Evolutionary conservation across 495 filamentous ascomycete species (phyloP).

Genomic region (Neurospora sp.): DNA sequence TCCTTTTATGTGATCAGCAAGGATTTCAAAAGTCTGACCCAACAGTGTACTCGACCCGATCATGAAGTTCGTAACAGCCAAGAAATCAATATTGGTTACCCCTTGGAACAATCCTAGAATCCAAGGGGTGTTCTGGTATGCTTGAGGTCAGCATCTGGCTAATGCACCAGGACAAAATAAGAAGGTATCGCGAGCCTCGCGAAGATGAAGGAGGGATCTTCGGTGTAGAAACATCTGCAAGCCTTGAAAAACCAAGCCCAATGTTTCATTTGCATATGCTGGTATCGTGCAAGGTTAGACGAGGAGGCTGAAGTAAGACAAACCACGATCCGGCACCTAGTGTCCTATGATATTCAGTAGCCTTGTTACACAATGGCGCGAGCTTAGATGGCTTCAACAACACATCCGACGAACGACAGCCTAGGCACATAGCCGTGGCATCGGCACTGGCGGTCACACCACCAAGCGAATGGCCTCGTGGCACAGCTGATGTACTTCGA

Average conservation of each 20-base stretch:
- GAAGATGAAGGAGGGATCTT: neutral
- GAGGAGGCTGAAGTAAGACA: neutral
- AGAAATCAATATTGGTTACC: neutral
- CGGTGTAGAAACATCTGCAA: neutral
- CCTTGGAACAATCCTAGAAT: neutral
- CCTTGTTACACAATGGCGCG: neutral
- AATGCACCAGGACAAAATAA: neutral
- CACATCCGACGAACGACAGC: neutral
- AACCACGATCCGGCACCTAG: neutral
- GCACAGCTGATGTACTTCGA: neutral
- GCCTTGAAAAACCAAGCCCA: neutral
- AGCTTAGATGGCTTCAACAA: neutral
- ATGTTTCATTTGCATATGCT: neutral
- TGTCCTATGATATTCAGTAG: neutral
- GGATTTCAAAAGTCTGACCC: neutral
- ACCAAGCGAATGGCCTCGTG: neutral
- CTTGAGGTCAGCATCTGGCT: too few relatives aligned
- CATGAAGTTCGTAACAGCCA: neutral
- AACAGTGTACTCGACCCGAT: neutral
- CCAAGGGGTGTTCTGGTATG: neutral
- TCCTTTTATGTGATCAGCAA: neutral
- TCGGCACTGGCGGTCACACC: neutral
- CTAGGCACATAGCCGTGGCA: neutral
- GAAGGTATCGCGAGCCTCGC: neutral
- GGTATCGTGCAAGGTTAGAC: neutral